Conservation (phyloP, 495 filamentous ascomycete species). For the Hypoxylon rickii region DNA sequence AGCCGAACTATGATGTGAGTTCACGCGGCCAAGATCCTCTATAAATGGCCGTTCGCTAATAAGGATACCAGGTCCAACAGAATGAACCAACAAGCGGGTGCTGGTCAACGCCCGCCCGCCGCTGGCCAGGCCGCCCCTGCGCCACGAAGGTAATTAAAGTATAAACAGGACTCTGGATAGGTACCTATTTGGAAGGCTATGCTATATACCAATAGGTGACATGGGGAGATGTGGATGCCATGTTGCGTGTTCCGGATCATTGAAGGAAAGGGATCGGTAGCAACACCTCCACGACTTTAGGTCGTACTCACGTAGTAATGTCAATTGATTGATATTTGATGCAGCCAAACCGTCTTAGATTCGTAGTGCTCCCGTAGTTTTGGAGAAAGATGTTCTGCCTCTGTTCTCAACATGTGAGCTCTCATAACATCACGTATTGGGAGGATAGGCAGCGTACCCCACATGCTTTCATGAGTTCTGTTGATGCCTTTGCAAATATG, state of each 20-base stretch:
- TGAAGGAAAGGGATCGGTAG: not conserved
- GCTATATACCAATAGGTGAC: not conserved
- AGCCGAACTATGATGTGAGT: conserved; percentile 89
- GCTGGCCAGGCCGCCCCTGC: conserved; percentile 38
- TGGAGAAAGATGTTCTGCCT: too few relatives aligned
- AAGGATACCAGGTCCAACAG: conserved; percentile 13
- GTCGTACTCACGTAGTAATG: conserved; percentile 14
- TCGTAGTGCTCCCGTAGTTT: too few relatives aligned
- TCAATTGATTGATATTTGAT: too few relatives aligned
- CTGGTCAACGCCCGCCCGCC: conserved; percentile 31
- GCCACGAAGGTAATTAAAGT: too few relatives aligned
- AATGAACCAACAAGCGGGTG: conserved; percentile 41
- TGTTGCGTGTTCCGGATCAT: conserved; percentile 2
- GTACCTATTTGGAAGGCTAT: not conserved
- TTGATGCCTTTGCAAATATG: too few relatives aligned
- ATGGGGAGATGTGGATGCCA: not conserved
- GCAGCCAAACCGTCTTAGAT: too few relatives aligned
- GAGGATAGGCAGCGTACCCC: too few relatives aligned
- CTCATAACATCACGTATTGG: too few relatives aligned
- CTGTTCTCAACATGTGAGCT: too few relatives aligned
- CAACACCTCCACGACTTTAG: conserved; percentile 13
- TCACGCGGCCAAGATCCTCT: not conserved
- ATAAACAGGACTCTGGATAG: conserved; percentile 10
- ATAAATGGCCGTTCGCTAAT: conserved; percentile 5
- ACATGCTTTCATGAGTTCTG: too few relatives aligned